Conservation (phyloP, 306 rosid species). For the Comarum palustre region DNA sequence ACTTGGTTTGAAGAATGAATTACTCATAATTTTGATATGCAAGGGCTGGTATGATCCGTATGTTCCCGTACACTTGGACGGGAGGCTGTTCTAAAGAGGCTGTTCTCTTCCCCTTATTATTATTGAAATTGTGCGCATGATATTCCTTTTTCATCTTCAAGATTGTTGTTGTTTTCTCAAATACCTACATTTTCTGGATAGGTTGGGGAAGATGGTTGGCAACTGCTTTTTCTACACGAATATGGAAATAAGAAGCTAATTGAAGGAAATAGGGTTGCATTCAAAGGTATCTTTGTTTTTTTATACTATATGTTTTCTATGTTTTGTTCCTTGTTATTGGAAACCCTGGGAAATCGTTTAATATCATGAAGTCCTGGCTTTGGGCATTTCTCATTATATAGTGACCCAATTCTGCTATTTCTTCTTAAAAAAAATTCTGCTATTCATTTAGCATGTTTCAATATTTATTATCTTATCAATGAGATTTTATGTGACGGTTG, state of each 20-base stretch:
- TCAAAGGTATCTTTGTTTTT: slow-evolving; percentile 52
- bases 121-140: slow-evolving; percentile 13
- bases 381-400: too few relatives aligned
- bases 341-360: background rate
- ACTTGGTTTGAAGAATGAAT: too few relatives aligned
- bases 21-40: slow-evolving; percentile 22
- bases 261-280: slow-evolving; percentile 73
- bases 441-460: too few relatives aligned
- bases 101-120: slow-evolving; percentile 25
- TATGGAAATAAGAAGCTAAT: slow-evolving; percentile 83
- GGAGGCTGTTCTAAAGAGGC: slow-evolving; percentile 91
- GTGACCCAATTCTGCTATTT: too few relatives aligned
- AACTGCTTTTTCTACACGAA: slow-evolving; percentile 57
- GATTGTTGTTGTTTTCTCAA: slow-evolving; percentile 25
- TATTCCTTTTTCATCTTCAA: slow-evolving; percentile 12
- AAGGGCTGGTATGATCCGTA: slow-evolving; percentile 99
- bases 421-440: too few relatives aligned
- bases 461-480: too few relatives aligned
- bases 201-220: slow-evolving; percentile 56
- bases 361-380: background rate
- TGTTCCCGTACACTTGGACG: slow-evolving; percentile 93
- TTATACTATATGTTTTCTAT: too few relatives aligned
- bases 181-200: slow-evolving; percentile 42
- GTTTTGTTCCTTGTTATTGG: slow-evolving; percentile 8
- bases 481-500: too few relatives aligned